Evolutionary conservation across 306 rosid species (phyloP), one percentile per base, ranked within the genome.

Genomic region (Glycine soja): DNA sequence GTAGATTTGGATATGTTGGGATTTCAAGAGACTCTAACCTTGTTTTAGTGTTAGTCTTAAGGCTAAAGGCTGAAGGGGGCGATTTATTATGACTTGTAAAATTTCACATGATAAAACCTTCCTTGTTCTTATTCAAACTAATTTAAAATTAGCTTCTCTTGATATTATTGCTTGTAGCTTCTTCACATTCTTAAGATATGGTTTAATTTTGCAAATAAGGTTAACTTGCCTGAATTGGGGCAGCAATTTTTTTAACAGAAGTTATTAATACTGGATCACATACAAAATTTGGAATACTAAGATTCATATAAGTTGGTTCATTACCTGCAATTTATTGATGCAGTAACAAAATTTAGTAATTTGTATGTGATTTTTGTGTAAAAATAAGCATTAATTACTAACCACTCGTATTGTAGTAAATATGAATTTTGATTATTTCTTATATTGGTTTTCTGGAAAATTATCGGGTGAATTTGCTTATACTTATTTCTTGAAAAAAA

Each of bases 21-120:
- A 56, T 47, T 82, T 88, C 67, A 82, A 78, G 86, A 45, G 80
- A 80, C 90, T 82, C 90, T 84, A 84, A 87, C 92, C 86, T 82
- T 88, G 75, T 85, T 82, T 79, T 75, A 63, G 59, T 70, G 72
- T 78, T 62, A 30, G 61, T 69, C 47, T 50, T 78, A 24, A 24
- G 30, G 2, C 2, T 87, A 62, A 47, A 62, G 18, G 72, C 18
- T 78, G 50, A 18, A 68, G 77, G 19, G 68, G 72, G 56, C 43
- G 50, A 72, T 11, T 47, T 82, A 14, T 69, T 65, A 75, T 73
- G 53, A 53, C 5, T 64, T 54, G 64, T 75, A 19, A 50, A 72
- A 54, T 15, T 16, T 59, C 30, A 66, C 45, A 74, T 43, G 34
- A 73, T 45, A 12, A 3, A 5, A 19, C 59, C 16, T 58, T 75